A percentile compares a stretch with the other conserved stretches of the same genome.
Conservation (phyloP, 2,329 filamentous ascomycete species). For the Dactylonectria estremocensis region DNA sequence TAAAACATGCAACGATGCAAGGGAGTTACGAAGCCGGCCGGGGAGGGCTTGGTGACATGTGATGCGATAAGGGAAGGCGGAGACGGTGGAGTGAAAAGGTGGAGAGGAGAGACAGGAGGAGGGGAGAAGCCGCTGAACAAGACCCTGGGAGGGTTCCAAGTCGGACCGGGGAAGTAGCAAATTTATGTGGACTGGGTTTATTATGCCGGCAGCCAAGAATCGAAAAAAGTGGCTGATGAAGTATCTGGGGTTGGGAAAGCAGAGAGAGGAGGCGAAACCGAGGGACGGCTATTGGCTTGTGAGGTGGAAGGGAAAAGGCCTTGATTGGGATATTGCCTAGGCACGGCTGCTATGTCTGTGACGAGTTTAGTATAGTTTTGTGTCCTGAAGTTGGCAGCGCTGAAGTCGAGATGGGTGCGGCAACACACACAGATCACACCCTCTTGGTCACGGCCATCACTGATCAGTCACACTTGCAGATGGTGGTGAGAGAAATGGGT, state of each 20-base stretch:
- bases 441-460: constrained; percentile 9
- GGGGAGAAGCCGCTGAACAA: constrained; percentile 17
- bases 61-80: constrained; percentile 33
- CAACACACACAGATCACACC: constrained; percentile 8
- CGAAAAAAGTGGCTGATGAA: constrained; percentile 21
- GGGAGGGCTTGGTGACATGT: constrained; percentile 40
- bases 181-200: constrained; percentile 19
- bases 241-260: constrained; percentile 4
- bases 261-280: constrained; percentile 31
- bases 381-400: neutral
- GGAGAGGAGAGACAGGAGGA: constrained; percentile 19
- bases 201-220: neutral
- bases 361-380: constrained; percentile 14
- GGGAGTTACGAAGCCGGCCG: constrained; percentile 19
- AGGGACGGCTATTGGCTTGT: constrained; percentile 33
- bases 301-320: constrained; percentile 27
- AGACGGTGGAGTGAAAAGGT: constrained; percentile 22
- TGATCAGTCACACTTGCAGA: constrained; percentile 17
- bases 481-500: constrained; percentile 21
- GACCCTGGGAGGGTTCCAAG: constrained; percentile 10
- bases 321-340: constrained; percentile 12
- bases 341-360: neutral
- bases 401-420: constrained; percentile 9
- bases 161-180: constrained; percentile 23
- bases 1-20: constrained; percentile 8